A percentile compares a stretch with the other conserved stretches of the same genome.
These are phyloP conservation scores for Antitrichia curtipendula DNA, from an alignment of 225 moss, liverwort and hornwort species.

Conservation along the genomic window DNA sequence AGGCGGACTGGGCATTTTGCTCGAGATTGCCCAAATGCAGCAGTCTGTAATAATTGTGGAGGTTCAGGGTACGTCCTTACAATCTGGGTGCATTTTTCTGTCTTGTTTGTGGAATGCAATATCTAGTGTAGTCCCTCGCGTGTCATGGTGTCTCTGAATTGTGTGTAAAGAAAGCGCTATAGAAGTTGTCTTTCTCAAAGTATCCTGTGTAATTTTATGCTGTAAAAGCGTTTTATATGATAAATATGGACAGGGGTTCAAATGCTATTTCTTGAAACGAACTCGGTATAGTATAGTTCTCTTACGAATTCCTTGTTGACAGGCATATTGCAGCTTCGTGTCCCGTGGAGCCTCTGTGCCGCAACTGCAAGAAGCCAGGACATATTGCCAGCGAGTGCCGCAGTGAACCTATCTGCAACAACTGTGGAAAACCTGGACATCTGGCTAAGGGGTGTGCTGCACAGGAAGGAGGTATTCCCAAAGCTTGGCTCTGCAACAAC, in stretches of 20 bases:
- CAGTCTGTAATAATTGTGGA: conserved; percentile 64
- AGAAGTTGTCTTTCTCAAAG: neutral
- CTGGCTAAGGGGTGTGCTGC: conserved; percentile 55
- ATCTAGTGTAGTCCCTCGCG: neutral
- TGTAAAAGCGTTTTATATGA: neutral
- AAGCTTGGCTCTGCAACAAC: conserved; percentile 59
- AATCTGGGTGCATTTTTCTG: neutral
- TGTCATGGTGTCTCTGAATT: neutral
- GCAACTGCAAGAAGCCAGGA: conserved; percentile 64
- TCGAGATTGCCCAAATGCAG: conserved; percentile 57
- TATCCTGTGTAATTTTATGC: neutral
- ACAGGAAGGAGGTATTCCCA: conserved; percentile 50
- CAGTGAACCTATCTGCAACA: conserved; percentile 61
- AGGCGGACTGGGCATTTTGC: conserved; percentile 61
- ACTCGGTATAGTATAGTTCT: neutral
- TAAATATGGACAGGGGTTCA: neutral
- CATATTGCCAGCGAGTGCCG: conserved; percentile 63
- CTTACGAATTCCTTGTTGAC: neutral
- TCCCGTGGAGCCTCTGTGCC: conserved; percentile 51
- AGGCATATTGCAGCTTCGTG: conserved; percentile 64
- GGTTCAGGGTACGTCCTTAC: conserved; percentile 37
- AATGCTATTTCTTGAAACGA: neutral
- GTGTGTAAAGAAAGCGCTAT: neutral
- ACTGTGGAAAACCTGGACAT: conserved; percentile 57
- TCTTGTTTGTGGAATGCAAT: neutral